phyloP scores from a whole-genome alignment of 164 flowering plant species.

The Akebia trifoliata region DNA sequence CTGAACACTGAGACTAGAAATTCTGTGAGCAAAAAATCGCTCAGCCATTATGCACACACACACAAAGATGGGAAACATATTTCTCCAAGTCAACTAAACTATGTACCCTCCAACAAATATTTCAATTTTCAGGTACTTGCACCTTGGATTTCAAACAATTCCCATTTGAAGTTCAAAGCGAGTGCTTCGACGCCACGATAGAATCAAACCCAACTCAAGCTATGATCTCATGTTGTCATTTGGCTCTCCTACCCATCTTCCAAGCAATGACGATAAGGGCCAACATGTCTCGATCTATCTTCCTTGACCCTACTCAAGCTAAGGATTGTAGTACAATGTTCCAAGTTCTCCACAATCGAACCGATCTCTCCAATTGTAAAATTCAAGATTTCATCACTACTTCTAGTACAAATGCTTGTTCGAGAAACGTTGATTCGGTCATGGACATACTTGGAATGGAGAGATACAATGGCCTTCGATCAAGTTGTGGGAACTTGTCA shows the following conservation, averaged over 20 bases:
- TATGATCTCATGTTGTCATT: constrained; percentile 10
- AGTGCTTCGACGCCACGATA: constrained; percentile 8
- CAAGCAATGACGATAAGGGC: constrained; percentile 17
- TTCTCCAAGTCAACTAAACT: too few species aligned
- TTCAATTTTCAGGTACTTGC: constrained; percentile 12
- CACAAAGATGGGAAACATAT: too few species aligned
- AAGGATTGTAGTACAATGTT: constrained; percentile 11
- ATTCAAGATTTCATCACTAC: constrained; percentile 17
- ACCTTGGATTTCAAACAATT: constrained; percentile 19
- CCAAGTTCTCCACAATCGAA: constrained; percentile 13
- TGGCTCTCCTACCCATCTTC: constrained; percentile 14
- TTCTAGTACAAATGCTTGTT: constrained; percentile 1
- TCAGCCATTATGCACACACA: too few species aligned
- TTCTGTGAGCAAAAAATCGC: too few species aligned
- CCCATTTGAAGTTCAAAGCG: constrained; percentile 16
- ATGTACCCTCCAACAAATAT: too few species aligned
- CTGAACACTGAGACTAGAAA: too few species aligned
- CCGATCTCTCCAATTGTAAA: constrained; percentile 13
- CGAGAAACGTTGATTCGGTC: constrained; percentile 5
- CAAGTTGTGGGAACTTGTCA: constrained; percentile 7
- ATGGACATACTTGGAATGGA: constrained; percentile 7
- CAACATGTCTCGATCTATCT: constrained; percentile 14
- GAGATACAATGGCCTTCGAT: constrained; percentile 8
- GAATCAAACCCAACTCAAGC: constrained; percentile 1
- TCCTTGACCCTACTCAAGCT: constrained; percentile 18